Evolutionary conservation across 495 filamentous ascomycete genomes (phyloP), one percentile per base, ranked within the genome.

Genomic region (Talaromyces liani): DNA sequence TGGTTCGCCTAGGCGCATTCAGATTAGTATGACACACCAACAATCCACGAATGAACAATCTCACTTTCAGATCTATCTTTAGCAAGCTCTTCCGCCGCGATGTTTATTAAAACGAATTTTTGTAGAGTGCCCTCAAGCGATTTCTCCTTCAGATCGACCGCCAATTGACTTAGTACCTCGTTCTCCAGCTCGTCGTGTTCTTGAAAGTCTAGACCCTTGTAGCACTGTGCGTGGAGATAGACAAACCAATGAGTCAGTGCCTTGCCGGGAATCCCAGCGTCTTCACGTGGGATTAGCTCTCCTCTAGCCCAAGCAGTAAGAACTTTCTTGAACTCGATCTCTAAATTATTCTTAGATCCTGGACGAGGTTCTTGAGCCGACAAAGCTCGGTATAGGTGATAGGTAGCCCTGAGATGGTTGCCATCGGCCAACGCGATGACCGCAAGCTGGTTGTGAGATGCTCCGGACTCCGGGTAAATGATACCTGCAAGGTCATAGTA

Each of bases 391-490:
- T 96, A 97, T 12, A 97, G 82, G 73, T 98, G 87, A 69, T 97
- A 97, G 0, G 91, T 88, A 3, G 91, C 87, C 24, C 89, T 83
- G 24, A 97, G 81, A 70, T 96, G 89, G 64, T 91, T 87, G 18
- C 77, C 82, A 68, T 90, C 87, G 57, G 87, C 87, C 47, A 87
- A 80, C 31, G 90, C 87, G 63, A 97, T 88, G 16, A 97, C 89
- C 0, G 91, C 92, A 70, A 91, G 80, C 72, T 98, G 94, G 66
- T 98, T 93, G 69, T 96, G 87, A 45, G 91, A 88, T 29, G 84
- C 81, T 31, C 93, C 93, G 47, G 89, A 90, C 1, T 84, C 77
- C 20, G 95, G 93, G 63, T 88, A 83, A 61, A 98, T 83, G 53
- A 87, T 83, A 64, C 84, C 84, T 12, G 95, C 95, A 33, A 98